Evolutionary conservation across 768 basidiomycete species (phyloP).

Genomic region (Boletus reticulatus): DNA sequence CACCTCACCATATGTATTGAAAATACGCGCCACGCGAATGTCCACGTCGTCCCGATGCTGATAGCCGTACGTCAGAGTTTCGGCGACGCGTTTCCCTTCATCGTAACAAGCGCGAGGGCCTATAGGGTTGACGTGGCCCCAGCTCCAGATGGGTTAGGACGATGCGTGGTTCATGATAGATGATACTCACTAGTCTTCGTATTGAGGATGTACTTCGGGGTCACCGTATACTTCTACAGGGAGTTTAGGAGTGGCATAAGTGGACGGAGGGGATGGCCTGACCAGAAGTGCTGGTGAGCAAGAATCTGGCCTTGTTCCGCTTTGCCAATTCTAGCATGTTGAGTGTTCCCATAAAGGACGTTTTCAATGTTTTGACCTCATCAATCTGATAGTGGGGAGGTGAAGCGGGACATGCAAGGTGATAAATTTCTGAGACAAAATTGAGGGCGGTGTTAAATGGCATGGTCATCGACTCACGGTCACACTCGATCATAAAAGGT

Average conservation of each 20-base stretch:
- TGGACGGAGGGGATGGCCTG: constrained; percentile 17
- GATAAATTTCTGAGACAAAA: constrained; percentile 78
- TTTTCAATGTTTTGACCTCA: constrained; percentile 97
- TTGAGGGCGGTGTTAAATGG: not conserved
- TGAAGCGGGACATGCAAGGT: constrained; percentile 96
- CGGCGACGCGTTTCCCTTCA: constrained; percentile 98
- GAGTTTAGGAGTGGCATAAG: constrained; percentile 1
- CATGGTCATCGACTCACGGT: constrained; percentile 56
- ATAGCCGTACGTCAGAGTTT: constrained; percentile 96
- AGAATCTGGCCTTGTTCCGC: constrained; percentile 94
- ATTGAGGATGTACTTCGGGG: constrained; percentile 96
- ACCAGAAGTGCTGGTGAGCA: constrained; percentile 95
- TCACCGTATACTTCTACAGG: constrained; percentile 92
- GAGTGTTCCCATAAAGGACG: constrained; percentile 95
- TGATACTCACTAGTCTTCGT: constrained; percentile 82
- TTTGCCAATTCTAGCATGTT: constrained; percentile 99
- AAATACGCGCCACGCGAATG: constrained; percentile 96
- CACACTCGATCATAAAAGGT: constrained; percentile 98
- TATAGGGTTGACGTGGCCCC: constrained; percentile 98
- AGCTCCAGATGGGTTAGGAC: constrained; percentile 46
- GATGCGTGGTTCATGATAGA: not conserved
- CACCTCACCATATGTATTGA: constrained; percentile 83
- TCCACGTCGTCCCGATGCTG: constrained; percentile 93
- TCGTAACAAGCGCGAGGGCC: constrained; percentile 99
- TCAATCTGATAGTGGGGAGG: constrained; percentile 98